A percentile compares a stretch with the other conserved stretches of the same genome.
These are phyloP conservation scores for Cladosporium sp. DNA, from an alignment of 2,329 filamentous ascomycete genomes.

Conservation along the genomic window DNA sequence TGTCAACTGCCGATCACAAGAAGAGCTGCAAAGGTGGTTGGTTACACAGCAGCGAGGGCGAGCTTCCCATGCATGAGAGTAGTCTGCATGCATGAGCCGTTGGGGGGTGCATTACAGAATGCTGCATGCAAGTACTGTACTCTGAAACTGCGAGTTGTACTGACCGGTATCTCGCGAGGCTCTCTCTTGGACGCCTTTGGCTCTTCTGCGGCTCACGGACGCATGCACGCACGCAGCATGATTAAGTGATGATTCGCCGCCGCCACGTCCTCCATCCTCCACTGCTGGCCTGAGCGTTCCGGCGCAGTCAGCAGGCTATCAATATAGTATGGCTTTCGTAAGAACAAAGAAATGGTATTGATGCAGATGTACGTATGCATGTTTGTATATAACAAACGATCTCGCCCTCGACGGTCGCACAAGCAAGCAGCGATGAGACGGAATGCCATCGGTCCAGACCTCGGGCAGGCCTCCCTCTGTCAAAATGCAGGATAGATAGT, in stretches of 20 bases:
- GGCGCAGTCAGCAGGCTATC: background rate
- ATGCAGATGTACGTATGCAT: background rate
- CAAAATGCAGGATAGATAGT: background rate
- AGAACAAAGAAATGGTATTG: background rate
- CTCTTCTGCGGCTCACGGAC: constrained; percentile 13
- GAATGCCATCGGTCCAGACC: constrained; percentile 8
- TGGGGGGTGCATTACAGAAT: background rate
- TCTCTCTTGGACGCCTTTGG: background rate
- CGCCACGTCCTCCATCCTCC: background rate
- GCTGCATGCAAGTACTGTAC: background rate
- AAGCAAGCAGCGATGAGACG: background rate
- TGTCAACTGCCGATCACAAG: background rate
- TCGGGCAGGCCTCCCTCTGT: background rate
- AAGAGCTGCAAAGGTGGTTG: background rate
- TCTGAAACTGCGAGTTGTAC: constrained; percentile 15
- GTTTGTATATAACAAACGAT: background rate
- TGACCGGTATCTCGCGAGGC: background rate
- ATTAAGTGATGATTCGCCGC: constrained; percentile 1
- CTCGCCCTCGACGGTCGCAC: background rate
- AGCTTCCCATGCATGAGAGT: background rate
- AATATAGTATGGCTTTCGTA: background rate
- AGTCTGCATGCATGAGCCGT: background rate
- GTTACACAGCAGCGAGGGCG: background rate
- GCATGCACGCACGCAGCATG: constrained; percentile 1
- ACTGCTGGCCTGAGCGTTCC: background rate